Evolutionary conservation across 129 eudicot species (phyloP).

Genomic region (Ambrosia artemisiifolia): DNA sequence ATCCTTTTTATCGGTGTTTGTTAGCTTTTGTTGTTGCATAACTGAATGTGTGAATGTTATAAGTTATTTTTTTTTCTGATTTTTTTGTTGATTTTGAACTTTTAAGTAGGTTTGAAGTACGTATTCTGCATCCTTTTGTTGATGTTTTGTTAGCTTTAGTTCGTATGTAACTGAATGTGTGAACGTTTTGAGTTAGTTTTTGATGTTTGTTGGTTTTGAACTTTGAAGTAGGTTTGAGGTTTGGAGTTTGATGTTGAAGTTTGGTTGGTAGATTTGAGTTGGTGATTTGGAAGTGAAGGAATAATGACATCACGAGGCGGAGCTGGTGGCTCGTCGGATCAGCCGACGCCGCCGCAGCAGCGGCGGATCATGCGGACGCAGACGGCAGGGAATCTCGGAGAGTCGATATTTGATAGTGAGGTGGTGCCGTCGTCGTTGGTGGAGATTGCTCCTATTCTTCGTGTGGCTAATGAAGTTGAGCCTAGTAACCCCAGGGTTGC

Average conservation of each 20-base stretch:
- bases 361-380: conserved; percentile 86
- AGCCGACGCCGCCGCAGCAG: conserved; percentile 57
- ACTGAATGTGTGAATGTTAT: not conserved
- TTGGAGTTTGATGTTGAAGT: conserved; percentile 26
- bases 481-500: conserved; percentile 90
- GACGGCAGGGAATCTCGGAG: conserved; percentile 90
- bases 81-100: not conserved
- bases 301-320: conserved; percentile 69
- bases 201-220: not conserved
- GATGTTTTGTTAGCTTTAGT: not conserved
- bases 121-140: not conserved
- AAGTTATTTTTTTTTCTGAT: not conserved
- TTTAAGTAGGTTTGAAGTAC: not conserved
- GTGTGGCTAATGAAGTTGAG: conserved; percentile 99
- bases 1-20: too few relatives aligned
- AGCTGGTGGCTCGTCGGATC: conserved; percentile 46
- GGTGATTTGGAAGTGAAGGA: conserved; percentile 30
- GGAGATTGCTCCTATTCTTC: conserved; percentile 96
- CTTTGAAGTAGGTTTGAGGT: conserved; percentile 11
- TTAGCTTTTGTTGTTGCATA: not conserved
- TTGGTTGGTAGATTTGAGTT: conserved; percentile 19
- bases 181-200: not conserved
- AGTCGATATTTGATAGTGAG: conserved; percentile 93
- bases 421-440: conserved; percentile 91
- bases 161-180: not conserved